phyloP scores from a whole-genome alignment of 192 early-diverging fungal species.

The Backusella tarrabulga region DNA sequence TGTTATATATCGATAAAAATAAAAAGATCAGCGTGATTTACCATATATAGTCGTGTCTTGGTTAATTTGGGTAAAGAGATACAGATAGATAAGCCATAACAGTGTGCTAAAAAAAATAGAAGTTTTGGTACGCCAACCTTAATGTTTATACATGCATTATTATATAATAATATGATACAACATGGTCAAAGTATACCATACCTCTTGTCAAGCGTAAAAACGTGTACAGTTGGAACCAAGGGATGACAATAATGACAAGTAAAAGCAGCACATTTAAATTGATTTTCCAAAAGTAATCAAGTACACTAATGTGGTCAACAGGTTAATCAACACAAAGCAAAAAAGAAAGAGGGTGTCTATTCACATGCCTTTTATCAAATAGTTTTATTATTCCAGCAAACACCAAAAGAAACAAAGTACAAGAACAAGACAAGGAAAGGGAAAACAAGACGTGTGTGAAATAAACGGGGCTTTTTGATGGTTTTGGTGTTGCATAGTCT shows the following conservation, averaged over 20 bases:
- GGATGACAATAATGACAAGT: conserved; percentile 69
- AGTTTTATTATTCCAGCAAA: conserved; percentile 79
- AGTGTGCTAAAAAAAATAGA: conserved; percentile 5
- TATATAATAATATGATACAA: not conserved
- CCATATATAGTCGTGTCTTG: conserved; percentile 8
- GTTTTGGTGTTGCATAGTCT: conserved; percentile 15
- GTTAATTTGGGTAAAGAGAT: not conserved
- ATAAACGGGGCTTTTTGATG: not conserved
- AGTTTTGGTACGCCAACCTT: conserved; percentile 4
- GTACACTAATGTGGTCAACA: not conserved
- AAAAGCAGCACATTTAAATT: conserved; percentile 66
- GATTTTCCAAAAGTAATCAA: conserved; percentile 59
- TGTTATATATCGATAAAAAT: not conserved
- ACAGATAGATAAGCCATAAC: conserved; percentile 31
- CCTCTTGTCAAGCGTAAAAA: conserved; percentile 46
- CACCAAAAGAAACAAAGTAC: conserved; percentile 79
- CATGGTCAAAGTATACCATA: not conserved
- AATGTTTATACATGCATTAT: not conserved
- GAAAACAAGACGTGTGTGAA: conserved; percentile 55
- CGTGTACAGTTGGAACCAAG: conserved; percentile 72
- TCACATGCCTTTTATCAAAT: conserved; percentile 54
- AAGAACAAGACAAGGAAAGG: conserved; percentile 72
- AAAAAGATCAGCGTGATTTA: not conserved
- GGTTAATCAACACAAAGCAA: not conserved
- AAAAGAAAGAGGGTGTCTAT: not conserved